These are phyloP conservation scores for Silene noctiflora DNA, from an alignment of 179 eudicot genomes.

Conservation along the genomic window DNA sequence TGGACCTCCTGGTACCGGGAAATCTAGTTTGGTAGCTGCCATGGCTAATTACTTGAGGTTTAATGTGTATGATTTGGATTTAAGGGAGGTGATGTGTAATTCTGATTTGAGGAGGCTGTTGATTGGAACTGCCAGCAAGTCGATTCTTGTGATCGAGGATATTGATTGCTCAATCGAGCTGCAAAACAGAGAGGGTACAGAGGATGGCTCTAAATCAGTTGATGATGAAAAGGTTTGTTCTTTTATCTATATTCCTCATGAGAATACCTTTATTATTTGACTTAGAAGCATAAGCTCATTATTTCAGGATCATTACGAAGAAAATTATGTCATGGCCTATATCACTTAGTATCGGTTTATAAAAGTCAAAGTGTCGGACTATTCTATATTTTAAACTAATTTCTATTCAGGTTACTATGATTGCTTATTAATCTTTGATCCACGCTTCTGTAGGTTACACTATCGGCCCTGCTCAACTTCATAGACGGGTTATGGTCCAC, in stretches of 20 bases:
- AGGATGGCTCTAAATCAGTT: conserved; percentile 18
- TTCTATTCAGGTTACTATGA: too few species aligned
- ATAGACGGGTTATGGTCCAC: conserved; percentile 43
- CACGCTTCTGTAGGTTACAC: conserved; percentile 24
- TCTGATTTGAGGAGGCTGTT: conserved; percentile 30
- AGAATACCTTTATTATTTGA: too few species aligned
- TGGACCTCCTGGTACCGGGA: conserved; percentile 45
- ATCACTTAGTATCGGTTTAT: too few species aligned
- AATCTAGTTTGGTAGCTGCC: conserved; percentile 44
- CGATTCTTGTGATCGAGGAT: conserved; percentile 34
- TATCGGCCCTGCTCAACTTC: conserved; percentile 40
- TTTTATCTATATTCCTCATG: background rate
- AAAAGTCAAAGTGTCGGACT: too few species aligned
- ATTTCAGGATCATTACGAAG: too few species aligned
- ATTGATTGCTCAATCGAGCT: conserved; percentile 33
- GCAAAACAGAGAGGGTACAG: conserved; percentile 27
- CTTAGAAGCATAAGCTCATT: too few species aligned
- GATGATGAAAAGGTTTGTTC: conserved; percentile 30
- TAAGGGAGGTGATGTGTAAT: conserved; percentile 30
- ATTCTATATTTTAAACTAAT: too few species aligned
- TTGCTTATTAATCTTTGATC: too few species aligned
- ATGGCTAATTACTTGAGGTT: conserved; percentile 42
- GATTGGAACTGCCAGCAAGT: conserved; percentile 32
- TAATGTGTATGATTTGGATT: conserved; percentile 33
- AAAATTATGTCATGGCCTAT: too few species aligned